Evolutionary conservation across 1,284 basidiomycete species (phyloP).

Genomic region (Ceratobasidium sp.): DNA sequence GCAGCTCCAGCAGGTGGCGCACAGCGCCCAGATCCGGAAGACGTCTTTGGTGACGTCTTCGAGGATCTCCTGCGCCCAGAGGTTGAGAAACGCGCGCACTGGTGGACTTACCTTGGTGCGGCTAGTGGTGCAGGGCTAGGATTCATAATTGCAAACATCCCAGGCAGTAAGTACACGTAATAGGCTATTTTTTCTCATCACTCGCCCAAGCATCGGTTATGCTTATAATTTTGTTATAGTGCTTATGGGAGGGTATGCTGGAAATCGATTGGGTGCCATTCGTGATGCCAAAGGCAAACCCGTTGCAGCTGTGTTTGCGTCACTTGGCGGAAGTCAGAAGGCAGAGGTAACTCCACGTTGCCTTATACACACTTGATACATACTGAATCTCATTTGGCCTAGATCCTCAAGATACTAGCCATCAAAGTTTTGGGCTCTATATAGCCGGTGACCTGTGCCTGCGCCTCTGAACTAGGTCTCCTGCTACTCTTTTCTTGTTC

Average conservation of each 20-base stretch:
- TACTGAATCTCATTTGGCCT: conserved; percentile 43
- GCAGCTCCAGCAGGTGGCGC: conserved; percentile 40
- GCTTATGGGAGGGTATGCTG: conserved; percentile 80
- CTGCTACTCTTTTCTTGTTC: not conserved
- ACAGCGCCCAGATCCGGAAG: conserved; percentile 75
- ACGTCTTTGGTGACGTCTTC: conserved; percentile 87
- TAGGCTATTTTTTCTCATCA: conserved; percentile 3
- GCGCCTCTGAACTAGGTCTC: not conserved
- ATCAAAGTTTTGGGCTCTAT: conserved; percentile 84
- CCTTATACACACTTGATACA: not conserved
- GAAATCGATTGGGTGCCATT: conserved; percentile 85
- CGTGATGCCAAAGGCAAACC: conserved; percentile 93
- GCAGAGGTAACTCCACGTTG: conserved; percentile 70
- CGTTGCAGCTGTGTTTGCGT: conserved; percentile 88
- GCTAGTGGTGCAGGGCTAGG: conserved; percentile 69
- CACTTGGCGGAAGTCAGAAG: conserved; percentile 80
- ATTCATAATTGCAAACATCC: conserved; percentile 88
- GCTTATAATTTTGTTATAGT: conserved; percentile 46
- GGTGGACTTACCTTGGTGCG: conserved; percentile 82
- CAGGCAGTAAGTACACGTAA: conserved; percentile 56
- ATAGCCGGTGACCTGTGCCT: conserved; percentile 42
- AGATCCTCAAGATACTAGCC: conserved; percentile 89
- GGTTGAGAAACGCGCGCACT: conserved; percentile 69
- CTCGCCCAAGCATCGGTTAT: not conserved
- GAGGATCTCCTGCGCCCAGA: conserved; percentile 86